Conservation (phyloP, 202 grass and related monocot species). For the Eragrostis tef region DNA sequence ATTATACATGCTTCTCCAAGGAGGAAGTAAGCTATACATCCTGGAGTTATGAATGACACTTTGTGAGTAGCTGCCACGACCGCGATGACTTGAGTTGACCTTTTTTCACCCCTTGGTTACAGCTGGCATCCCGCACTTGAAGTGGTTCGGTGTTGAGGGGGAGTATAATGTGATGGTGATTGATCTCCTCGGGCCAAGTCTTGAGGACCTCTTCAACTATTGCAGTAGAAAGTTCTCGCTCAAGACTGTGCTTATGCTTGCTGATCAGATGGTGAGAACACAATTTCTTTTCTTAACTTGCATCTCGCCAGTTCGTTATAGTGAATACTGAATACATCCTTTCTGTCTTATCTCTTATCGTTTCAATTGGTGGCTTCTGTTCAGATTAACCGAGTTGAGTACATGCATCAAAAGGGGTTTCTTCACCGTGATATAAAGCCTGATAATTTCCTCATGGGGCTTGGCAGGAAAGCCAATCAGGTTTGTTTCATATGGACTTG, state of each 20-base stretch:
- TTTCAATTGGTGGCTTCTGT: conserved; percentile 5
- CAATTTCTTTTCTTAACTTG: background rate
- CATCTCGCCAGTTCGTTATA: background rate
- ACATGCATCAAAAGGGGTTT: conserved; percentile 96
- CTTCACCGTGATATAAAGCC: conserved; percentile 99
- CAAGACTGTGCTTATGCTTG: conserved; percentile 97
- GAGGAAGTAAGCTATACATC: conserved; percentile 83
- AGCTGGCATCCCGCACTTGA: conserved; percentile 92
- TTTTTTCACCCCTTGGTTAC: conserved; percentile 29
- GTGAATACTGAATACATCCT: background rate
- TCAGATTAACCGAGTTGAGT: conserved; percentile 93
- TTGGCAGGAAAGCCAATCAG: conserved; percentile 99
- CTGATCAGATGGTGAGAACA: conserved; percentile 86
- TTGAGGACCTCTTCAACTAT: conserved; percentile 97
- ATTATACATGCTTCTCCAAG: conserved; percentile 96
- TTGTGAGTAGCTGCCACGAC: conserved; percentile 13
- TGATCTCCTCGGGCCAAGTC: conserved; percentile 94
- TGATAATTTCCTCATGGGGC: conserved; percentile 96
- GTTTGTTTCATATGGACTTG: conserved; percentile 37
- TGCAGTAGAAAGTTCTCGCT: conserved; percentile 91
- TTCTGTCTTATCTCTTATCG: background rate
- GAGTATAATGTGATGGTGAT: conserved; percentile 99
- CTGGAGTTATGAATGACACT: conserved; percentile 10
- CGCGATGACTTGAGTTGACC: conserved; percentile 20
- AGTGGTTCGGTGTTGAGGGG: conserved; percentile 96